Evolutionary conservation across 164 flowering plant genomes (phyloP).

Genomic region (Berberis vulgaris): DNA sequence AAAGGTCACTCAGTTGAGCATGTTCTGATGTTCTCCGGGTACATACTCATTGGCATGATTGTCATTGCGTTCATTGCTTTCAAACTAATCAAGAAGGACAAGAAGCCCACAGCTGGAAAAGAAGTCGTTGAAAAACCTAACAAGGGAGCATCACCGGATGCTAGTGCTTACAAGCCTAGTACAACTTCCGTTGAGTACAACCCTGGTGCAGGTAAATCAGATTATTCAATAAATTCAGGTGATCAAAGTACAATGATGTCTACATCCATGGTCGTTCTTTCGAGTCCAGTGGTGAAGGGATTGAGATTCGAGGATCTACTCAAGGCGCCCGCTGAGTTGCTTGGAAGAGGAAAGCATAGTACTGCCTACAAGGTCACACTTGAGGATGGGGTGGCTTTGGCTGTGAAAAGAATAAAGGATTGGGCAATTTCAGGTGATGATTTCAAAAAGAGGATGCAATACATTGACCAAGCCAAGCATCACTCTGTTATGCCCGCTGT

Average conservation of each 20-base stretch:
- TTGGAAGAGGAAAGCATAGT: conserved; percentile 55
- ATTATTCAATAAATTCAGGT: conserved; percentile 19
- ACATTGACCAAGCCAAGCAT: conserved; percentile 40
- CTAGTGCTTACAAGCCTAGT: conserved; percentile 15
- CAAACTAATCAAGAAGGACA: conserved; percentile 15
- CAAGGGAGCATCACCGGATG: conserved; percentile 17
- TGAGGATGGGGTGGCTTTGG: conserved; percentile 30
- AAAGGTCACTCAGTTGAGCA: conserved; percentile 12
- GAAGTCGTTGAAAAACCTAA: conserved; percentile 8
- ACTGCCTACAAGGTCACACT: conserved; percentile 45
- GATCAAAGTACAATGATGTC: conserved; percentile 28
- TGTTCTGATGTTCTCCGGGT: conserved; percentile 46
- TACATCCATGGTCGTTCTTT: conserved; percentile 30
- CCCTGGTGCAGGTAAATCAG: conserved; percentile 21
- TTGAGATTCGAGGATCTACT: conserved; percentile 59
- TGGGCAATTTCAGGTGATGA: conserved; percentile 43
- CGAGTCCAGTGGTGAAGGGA: conserved; percentile 35
- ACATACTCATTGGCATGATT: conserved; percentile 21
- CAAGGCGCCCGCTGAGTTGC: conserved; percentile 63
- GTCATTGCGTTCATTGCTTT: conserved; percentile 16
- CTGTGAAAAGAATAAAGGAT: conserved; percentile 63
- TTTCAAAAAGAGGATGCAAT: conserved; percentile 48
- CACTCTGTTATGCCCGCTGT: conserved; percentile 45
- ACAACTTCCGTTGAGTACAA: conserved; percentile 21
- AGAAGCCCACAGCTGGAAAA: conserved; percentile 11